Base-by-base conservation (phyloP, 2,329 filamentous ascomycete genomes). In the Lecanosticta acicola region DNA sequence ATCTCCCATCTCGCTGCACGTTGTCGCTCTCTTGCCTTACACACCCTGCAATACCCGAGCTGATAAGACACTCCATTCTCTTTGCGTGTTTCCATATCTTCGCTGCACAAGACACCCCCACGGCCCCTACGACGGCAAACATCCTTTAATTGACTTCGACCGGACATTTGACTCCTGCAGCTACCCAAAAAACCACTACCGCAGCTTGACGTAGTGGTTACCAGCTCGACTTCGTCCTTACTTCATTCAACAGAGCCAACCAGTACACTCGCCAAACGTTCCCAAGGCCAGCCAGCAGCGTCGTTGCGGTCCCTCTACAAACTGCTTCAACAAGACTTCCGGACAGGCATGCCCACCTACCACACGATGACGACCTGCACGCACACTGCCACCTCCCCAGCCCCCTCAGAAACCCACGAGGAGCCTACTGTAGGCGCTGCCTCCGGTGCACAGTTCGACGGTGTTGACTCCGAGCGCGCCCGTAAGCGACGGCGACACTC, bases 401-500 rank as follows among this genome's bases (percentile, higher is more conserved):
- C 24, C 7, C 24, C 24, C 24, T 61, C 59, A 26, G 60, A 66
- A 43, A 65, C 57, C 44, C 57, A 69, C 48, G 72, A 74, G 54
- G 72, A 73, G 57, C 70, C 70, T 16, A 58, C 66, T 4, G 53
- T 68, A 24, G 66, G 69, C 29, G 58, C 66, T 32, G 59, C 62
- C 17, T 71, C 65, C 13, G 59, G 59, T 21, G 40, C 61, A 16
- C 38, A 57, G 8, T 59, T 62, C 41, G 56, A 71, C 35, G 24
- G 24, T 5, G 60, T 65, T 32, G 66, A 61, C 56, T 42, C 63
- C 57, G 46, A 63, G 46, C 58, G 65, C 36, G 61, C 61, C 11
- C 55, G 66, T 42, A 63, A 67, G 45, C 65, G 69, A 36, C 63
- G 71, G 47, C 64, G 72, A 29, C 72, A 74, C 53, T 74, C 71